Evolutionary conservation across 331 rosid species (phyloP).

Genomic region (Cydonia oblonga): DNA sequence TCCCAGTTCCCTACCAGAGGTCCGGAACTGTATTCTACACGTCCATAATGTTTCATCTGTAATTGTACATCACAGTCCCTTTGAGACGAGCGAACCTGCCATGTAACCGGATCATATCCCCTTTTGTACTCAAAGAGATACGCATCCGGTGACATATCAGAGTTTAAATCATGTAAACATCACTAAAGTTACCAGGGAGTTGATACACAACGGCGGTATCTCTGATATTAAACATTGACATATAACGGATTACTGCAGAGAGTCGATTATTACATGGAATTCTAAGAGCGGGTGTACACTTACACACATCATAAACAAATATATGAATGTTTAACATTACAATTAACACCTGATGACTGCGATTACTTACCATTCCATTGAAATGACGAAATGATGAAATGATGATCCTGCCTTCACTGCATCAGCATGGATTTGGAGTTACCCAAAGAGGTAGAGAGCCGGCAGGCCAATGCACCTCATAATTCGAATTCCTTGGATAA

Average conservation of each 20-base stretch:
- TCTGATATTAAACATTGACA: neutral
- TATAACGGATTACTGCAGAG: neutral
- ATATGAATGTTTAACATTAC: neutral
- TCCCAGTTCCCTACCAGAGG: no score
- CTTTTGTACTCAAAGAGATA: no score
- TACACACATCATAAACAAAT: neutral
- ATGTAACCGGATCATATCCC: no score
- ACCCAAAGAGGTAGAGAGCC: slow-evolving; percentile 48
- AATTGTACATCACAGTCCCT: no score
- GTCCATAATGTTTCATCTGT: no score
- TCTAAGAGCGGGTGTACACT: neutral
- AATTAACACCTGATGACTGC: neutral
- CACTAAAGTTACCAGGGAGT: no score
- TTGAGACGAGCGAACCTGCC: no score
- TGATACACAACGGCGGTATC: no score
- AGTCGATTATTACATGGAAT: neutral
- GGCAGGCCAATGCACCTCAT: slow-evolving; percentile 31
- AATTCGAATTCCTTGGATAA: slow-evolving; percentile 24
- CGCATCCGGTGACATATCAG: no score
- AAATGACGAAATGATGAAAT: neutral
- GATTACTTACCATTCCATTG: neutral
- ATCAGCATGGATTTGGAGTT: slow-evolving; percentile 49
- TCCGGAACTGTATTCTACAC: neutral
- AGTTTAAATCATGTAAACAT: no score
- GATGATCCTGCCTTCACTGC: neutral